Evolutionary conservation across 2,329 filamentous ascomycete genomes (phyloP), one percentile per base, ranked within the genome.

Genomic region (Phialophora verrucosa): DNA sequence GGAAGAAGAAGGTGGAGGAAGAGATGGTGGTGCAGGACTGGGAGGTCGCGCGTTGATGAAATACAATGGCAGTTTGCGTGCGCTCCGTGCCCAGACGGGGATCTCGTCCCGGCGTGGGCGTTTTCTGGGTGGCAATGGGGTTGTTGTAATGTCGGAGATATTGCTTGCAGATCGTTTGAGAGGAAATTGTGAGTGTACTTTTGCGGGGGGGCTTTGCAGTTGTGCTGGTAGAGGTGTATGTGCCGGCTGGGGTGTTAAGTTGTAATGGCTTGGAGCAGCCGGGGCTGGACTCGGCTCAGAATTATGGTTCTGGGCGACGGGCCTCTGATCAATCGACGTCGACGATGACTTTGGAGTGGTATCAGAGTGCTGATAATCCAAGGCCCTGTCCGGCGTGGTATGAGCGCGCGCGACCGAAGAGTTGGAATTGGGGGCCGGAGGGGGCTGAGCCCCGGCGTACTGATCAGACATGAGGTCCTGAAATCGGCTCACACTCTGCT

Each of bases 41-140:
- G 31, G 49, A 12, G 31, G n/a, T 27, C 57, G 51, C 12, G 54
- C 62, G 25, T 67, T 59, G 57, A 67, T 67, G 49, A 73, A 69
- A 25, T 35, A 62, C 44, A 72, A 59, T 17, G 64, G 62, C 20
- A 29, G 14, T 76, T 78, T 68, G 71, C 76, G 77, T 14, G 80
- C 78, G 68, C 78, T 79, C 47, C 78, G 78, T 23, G 83, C 83
- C 72, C 77, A 87, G 44, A 85, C 81, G 2, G 85, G 85, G 35
- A 83, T 81, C 71, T 85, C 83, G 54, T 81, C 79, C 68, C 83
- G 84, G 58, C 83, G 79, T 66, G 79, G 78, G 67, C 82, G 78
- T 71, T 85, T 86, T 68, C 77, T 79, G 17, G 80, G 81, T 23
- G 77, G 78, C 62, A 79, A 75, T n/a, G 72, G 71, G 35, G 73